Conservation (phyloP, 2,329 filamentous ascomycete species). For the Cladosporium phlei region DNA sequence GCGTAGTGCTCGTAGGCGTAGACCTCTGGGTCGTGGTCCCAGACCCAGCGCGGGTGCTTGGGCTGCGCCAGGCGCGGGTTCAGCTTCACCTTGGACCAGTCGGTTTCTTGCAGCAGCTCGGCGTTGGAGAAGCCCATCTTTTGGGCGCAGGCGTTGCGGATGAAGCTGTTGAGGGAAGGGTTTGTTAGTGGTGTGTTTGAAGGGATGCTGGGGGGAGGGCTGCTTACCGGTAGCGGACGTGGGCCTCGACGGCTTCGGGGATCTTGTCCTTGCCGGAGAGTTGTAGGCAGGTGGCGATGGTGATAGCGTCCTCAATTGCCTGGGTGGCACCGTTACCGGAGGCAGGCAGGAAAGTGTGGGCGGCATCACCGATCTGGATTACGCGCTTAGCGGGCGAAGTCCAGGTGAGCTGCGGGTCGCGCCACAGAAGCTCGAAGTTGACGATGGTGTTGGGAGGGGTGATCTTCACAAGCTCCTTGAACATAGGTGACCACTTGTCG, state of each 20-base stretch:
- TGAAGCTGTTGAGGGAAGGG: constrained; percentile 33
- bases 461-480: constrained; percentile 41
- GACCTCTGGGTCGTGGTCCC: constrained; percentile 41
- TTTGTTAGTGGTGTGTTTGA: constrained; percentile 2
- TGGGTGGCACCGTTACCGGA: constrained; percentile 41
- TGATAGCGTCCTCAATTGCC: constrained; percentile 45
- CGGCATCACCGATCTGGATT: constrained; percentile 43
- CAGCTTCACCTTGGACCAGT: constrained; percentile 46
- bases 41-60: constrained; percentile 45
- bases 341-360: constrained; percentile 43
- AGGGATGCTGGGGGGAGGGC: neutral
- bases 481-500: constrained; percentile 42
- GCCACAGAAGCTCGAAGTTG: constrained; percentile 47
- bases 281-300: constrained; percentile 43
- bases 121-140: constrained; percentile 46
- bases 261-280: constrained; percentile 40
- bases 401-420: constrained; percentile 43
- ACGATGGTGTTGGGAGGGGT: constrained; percentile 46
- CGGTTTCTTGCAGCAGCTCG: constrained; percentile 44
- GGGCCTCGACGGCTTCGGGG: constrained; percentile 34
- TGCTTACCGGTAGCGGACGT: constrained; percentile 39
- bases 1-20: constrained; percentile 43
- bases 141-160: constrained; percentile 46
- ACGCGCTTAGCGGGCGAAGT: constrained; percentile 40
- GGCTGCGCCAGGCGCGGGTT: constrained; percentile 41